Conservation (phyloP, 2,329 filamentous ascomycete genomes). For the Aspergillus alliaceus region DNA sequence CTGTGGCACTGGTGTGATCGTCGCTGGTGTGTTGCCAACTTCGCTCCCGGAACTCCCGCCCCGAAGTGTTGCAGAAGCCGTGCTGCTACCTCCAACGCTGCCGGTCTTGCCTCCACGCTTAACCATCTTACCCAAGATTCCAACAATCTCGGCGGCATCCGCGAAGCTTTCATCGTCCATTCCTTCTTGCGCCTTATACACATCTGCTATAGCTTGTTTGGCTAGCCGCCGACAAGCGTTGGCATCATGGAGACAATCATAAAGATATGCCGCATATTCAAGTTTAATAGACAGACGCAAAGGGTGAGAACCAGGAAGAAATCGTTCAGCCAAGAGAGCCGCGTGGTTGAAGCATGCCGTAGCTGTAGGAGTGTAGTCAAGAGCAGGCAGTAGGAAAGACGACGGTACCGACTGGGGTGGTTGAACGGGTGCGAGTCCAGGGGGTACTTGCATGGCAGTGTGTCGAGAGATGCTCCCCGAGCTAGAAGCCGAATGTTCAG, state of each 20-base stretch:
- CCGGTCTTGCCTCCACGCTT: slow-evolving; percentile 61
- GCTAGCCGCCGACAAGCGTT: slow-evolving; percentile 75
- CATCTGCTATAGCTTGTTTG: slow-evolving; percentile 79
- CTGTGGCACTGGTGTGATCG: slow-evolving; percentile 7
- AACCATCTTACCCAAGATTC: slow-evolving; percentile 84
- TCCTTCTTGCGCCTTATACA: slow-evolving; percentile 85
- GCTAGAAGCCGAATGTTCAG: background rate
- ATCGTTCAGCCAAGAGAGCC: slow-evolving; percentile 67
- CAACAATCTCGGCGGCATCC: slow-evolving; percentile 85
- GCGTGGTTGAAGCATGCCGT: slow-evolving; percentile 79
- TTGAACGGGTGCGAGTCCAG: slow-evolving; percentile 36
- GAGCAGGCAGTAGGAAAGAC: slow-evolving; percentile 75
- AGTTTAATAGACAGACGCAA: slow-evolving; percentile 85
- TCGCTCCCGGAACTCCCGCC: slow-evolving; percentile 26
- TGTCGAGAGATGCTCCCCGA: slow-evolving; percentile 1
- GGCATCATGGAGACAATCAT: slow-evolving; percentile 84
- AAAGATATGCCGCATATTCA: slow-evolving; percentile 89
- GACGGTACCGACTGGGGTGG: slow-evolving; percentile 49
- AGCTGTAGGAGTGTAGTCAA: slow-evolving; percentile 81
- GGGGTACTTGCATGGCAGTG: slow-evolving; percentile 28
- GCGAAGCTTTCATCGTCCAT: slow-evolving; percentile 96
- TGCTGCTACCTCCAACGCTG: slow-evolving; percentile 32
- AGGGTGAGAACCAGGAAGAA: slow-evolving; percentile 86
- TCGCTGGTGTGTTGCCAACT: background rate
- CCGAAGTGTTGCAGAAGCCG: slow-evolving; percentile 23